These are phyloP conservation scores for Antitrichia curtipendula DNA, from an alignment of 225 moss, liverwort and hornwort species.

Conservation along the genomic window DNA sequence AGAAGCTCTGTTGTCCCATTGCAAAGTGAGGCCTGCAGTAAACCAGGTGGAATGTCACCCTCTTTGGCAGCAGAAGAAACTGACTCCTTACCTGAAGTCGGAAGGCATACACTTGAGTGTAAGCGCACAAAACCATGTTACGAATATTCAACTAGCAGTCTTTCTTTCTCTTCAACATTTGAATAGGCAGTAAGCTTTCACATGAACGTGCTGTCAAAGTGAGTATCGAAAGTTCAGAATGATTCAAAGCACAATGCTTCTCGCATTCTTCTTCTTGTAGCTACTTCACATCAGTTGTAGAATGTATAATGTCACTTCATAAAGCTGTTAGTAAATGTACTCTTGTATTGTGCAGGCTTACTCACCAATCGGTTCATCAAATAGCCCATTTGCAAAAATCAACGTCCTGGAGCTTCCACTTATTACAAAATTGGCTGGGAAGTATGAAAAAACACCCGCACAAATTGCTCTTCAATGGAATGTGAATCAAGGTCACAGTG, in stretches of 20 bases:
- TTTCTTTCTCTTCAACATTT: background rate
- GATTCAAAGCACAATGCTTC: background rate
- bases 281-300: background rate
- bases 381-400: slow-evolving; percentile 21
- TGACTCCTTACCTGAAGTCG: slow-evolving; percentile 17
- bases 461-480: slow-evolving; percentile 50
- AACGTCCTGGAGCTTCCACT: slow-evolving; percentile 26
- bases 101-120: slow-evolving; percentile 39
- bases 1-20: slow-evolving; percentile 16
- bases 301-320: background rate
- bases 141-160: background rate
- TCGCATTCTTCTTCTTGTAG: background rate
- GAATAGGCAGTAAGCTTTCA: background rate
- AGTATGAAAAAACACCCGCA: slow-evolving; percentile 27
- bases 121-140: background rate
- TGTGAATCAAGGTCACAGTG: slow-evolving; percentile 33
- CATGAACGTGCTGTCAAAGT: background rate
- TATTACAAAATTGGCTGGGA: slow-evolving; percentile 11
- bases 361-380: slow-evolving; percentile 39
- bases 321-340: background rate
- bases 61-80: slow-evolving; percentile 44
- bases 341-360: slow-evolving; percentile 19
- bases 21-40: slow-evolving; percentile 39
- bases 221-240: background rate
- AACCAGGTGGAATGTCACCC: slow-evolving; percentile 54